phyloP scores from a whole-genome alignment of 2,329 filamentous ascomycete genomes.

The Didymella keratinophila region DNA sequence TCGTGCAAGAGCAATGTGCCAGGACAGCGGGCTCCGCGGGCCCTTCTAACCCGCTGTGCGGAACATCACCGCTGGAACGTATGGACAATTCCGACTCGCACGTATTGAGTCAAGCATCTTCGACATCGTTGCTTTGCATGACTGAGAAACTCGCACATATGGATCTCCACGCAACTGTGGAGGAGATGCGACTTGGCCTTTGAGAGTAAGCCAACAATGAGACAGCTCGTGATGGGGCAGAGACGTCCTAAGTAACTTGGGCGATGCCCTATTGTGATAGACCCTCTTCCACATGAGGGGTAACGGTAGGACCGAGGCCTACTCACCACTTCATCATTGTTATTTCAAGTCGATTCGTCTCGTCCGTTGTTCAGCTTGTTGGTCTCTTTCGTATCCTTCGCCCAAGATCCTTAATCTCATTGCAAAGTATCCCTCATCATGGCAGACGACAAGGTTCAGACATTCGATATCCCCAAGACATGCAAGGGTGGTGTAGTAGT shows the following conservation, averaged over 20 bases:
- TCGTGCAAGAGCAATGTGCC: background rate
- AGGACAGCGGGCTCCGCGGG: background rate
- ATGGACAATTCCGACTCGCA: slow-evolving; percentile 4
- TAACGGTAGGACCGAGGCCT: slow-evolving; percentile 19
- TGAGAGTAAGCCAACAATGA: slow-evolving; percentile 7
- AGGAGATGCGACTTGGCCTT: background rate
- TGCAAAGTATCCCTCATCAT: slow-evolving; percentile 23
- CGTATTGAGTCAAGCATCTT: slow-evolving; percentile 6
- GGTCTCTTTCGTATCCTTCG: background rate
- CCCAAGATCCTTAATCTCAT: background rate
- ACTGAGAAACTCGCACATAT: background rate
- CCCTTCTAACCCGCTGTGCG: background rate
- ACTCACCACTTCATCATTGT: slow-evolving; percentile 9
- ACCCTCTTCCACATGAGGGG: slow-evolving; percentile 16
- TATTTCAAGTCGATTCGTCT: slow-evolving; percentile 7
- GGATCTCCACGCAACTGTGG: slow-evolving; percentile 7
- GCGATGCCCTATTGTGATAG: background rate
- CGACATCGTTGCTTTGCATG: background rate
- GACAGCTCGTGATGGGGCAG: slow-evolving; percentile 6
- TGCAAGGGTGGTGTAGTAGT: slow-evolving; percentile 63
- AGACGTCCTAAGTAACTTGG: background rate
- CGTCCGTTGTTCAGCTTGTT: background rate
- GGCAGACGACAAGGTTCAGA: slow-evolving; percentile 36
- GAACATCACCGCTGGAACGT: slow-evolving; percentile 2
- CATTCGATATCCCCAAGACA: slow-evolving; percentile 56